Evolutionary conservation across 192 early-diverging fungal species (phyloP).

Genomic region (Dissophora globulifera): DNA sequence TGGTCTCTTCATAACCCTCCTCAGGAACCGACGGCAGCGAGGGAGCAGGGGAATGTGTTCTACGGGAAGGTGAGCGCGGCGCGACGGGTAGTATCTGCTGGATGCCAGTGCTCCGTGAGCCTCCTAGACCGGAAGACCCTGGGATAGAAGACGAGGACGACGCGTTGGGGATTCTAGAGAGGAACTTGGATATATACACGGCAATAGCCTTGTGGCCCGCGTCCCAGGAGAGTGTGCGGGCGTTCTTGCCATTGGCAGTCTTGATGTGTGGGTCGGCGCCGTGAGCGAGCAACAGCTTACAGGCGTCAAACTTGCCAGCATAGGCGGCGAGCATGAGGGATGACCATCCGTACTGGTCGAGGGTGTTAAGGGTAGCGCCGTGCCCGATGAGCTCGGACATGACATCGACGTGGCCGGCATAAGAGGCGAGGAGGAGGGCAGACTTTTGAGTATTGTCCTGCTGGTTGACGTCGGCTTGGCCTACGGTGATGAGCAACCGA

Average conservation of each 20-base stretch:
- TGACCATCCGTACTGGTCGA: constrained; percentile 57
- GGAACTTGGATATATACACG: constrained; percentile 39
- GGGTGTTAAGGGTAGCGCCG: constrained; percentile 39
- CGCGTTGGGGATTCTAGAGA: constrained; percentile 3
- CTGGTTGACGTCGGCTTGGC: constrained; percentile 53
- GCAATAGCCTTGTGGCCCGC: constrained; percentile 45
- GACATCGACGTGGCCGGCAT: constrained; percentile 48
- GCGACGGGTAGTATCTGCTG: constrained; percentile 18
- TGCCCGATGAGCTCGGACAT: constrained; percentile 42
- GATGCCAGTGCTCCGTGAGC: not conserved
- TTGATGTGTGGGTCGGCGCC: constrained; percentile 46
- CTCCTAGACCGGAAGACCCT: constrained; percentile 13
- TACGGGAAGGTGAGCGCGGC: constrained; percentile 29
- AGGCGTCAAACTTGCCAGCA: constrained; percentile 38
- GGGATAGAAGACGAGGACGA: constrained; percentile 8
- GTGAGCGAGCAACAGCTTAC: constrained; percentile 43
- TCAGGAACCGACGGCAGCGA: constrained; percentile 48
- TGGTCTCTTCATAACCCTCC: constrained; percentile 15
- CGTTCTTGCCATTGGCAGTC: constrained; percentile 53
- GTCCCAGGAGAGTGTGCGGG: constrained; percentile 43
- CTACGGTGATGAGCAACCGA: constrained; percentile 54
- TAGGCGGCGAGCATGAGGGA: constrained; percentile 57
- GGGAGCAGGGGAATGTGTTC: constrained; percentile 47
- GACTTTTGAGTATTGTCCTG: constrained; percentile 56
- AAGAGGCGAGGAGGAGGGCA: constrained; percentile 46